Conservation (phyloP, 306 rosid genomes). For the Rubus idaeus region DNA sequence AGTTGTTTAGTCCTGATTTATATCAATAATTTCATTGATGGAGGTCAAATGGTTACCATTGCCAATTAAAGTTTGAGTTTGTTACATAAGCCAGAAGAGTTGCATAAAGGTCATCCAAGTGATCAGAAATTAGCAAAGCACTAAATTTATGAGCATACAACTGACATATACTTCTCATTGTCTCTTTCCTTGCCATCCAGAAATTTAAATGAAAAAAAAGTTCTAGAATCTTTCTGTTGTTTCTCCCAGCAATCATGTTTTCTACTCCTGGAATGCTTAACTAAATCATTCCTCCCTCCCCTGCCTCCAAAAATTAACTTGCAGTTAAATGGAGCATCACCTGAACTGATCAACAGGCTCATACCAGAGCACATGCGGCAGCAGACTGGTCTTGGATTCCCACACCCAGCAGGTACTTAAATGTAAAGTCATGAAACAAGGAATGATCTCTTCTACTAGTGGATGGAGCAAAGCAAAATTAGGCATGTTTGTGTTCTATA, state of each 20-base stretch:
- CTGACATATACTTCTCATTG: background rate
- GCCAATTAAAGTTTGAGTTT: background rate
- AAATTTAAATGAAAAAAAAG: background rate
- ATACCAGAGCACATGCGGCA: constrained; percentile 85
- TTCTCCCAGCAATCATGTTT: background rate
- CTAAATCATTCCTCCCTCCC: background rate
- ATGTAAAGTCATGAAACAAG: constrained; percentile 40
- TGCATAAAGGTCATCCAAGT: background rate
- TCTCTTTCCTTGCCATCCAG: background rate
- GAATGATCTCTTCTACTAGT: constrained; percentile 34
- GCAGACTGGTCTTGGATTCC: constrained; percentile 52
- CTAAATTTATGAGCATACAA: background rate
- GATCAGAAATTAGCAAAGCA: background rate
- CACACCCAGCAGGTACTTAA: constrained; percentile 56
- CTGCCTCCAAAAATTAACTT: constrained; percentile 8
- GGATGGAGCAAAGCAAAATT: constrained; percentile 43
- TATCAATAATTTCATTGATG: background rate
- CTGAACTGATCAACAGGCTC: constrained; percentile 72
- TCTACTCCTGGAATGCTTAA: background rate
- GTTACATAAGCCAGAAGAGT: background rate
- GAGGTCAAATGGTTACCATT: constrained; percentile 1
- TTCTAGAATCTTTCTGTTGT: background rate
- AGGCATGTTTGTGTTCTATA: constrained; percentile 44
- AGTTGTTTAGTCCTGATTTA: background rate
- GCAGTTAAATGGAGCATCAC: constrained; percentile 74